A percentile compares a stretch with the other conserved stretches of the same genome.
These are phyloP conservation scores for Pyrus hybrid DNA, from an alignment of 331 rosid species.

Conservation along the genomic window DNA sequence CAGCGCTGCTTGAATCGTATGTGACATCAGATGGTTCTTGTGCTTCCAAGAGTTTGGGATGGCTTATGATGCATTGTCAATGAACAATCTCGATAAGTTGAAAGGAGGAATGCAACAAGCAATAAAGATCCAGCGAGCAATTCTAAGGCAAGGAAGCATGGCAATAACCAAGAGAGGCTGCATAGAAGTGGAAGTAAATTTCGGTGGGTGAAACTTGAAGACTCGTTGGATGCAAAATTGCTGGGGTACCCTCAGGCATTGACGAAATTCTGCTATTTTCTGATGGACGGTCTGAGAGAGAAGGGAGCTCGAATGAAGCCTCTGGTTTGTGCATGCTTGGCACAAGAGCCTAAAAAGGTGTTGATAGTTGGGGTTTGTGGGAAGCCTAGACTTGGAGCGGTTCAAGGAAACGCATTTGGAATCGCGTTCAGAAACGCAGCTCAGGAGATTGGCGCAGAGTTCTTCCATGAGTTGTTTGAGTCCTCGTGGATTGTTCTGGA, in stretches of 20 bases:
- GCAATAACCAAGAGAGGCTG: conserved; percentile 73
- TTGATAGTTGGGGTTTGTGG: conserved; percentile 90
- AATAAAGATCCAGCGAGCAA: conserved; percentile 73
- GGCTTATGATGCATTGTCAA: conserved; percentile 79
- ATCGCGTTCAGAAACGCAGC: conserved; percentile 73
- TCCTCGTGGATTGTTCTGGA: conserved; percentile 89
- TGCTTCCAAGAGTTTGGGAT: conserved; percentile 74
- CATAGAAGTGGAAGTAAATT: conserved; percentile 87
- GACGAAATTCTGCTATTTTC: conserved; percentile 82
- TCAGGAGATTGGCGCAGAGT: conserved; percentile 60
- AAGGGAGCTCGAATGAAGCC: conserved; percentile 97
- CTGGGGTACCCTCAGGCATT: conserved; percentile 91
- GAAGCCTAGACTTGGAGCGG: conserved; percentile 87
- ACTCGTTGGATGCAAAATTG: conserved; percentile 54
- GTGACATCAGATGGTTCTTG: conserved; percentile 67
- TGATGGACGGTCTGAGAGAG: conserved; percentile 90
- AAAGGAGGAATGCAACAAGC: conserved; percentile 85
- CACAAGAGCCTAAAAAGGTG: conserved; percentile 68
- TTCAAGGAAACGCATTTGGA: conserved; percentile 84
- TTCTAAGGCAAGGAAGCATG: conserved; percentile 85
- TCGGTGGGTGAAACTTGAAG: conserved; percentile 88
- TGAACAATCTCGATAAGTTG: conserved; percentile 65
- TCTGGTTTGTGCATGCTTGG: conserved; percentile 82
- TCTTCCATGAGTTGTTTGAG: conserved; percentile 88
- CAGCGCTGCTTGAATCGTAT: conserved; percentile 86